Percentiles rank a stretch among this genome's conserved stretches.
Evolutionary conservation across 2,329 filamentous ascomycete genomes (phyloP).

Genomic region (Trichoderma atroviride): DNA sequence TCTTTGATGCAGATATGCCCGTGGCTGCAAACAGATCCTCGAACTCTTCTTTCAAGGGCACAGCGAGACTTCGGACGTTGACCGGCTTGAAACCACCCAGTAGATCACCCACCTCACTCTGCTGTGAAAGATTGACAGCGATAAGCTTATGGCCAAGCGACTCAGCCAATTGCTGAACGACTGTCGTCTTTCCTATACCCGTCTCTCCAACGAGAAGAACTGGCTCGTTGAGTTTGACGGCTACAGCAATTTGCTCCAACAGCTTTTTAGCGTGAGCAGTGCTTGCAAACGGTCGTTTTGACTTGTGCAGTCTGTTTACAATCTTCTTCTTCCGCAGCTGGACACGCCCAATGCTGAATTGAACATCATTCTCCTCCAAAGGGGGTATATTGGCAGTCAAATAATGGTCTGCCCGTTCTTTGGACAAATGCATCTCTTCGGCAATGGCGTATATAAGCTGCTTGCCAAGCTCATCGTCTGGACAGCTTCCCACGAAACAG

Average conservation of each 20-base stretch:
- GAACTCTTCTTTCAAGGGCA: slow-evolving; percentile 92
- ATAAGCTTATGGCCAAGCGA: slow-evolving; percentile 83
- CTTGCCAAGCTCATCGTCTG: slow-evolving; percentile 62
- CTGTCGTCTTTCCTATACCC: slow-evolving; percentile 96
- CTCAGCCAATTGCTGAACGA: slow-evolving; percentile 88
- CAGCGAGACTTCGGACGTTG: slow-evolving; percentile 81
- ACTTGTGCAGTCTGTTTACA: slow-evolving; percentile 53
- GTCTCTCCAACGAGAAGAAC: slow-evolving; percentile 97
- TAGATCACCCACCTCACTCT: slow-evolving; percentile 95
- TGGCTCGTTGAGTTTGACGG: slow-evolving; percentile 82
- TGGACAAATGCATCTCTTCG: slow-evolving; percentile 83
- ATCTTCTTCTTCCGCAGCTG: slow-evolving; percentile 60
- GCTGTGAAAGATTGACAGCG: slow-evolving; percentile 94
- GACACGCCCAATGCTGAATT: slow-evolving; percentile 67
- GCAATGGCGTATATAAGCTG: slow-evolving; percentile 72
- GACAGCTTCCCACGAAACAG: slow-evolving; percentile 83
- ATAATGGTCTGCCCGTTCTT: slow-evolving; percentile 78
- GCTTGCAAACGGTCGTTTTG: slow-evolving; percentile 76
- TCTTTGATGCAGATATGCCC: slow-evolving; percentile 82
- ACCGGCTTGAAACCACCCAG: slow-evolving; percentile 96
- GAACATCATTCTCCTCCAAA: slow-evolving; percentile 62
- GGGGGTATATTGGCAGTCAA: slow-evolving; percentile 71
- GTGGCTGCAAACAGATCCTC: slow-evolving; percentile 85
- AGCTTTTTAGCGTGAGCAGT: slow-evolving; percentile 82
- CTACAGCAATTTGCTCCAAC: slow-evolving; percentile 84